Percentiles rank a stretch among this genome's conserved stretches.
Evolutionary conservation across 306 rosid genomes (phyloP).

Genomic region (Dryas octopetala): DNA sequence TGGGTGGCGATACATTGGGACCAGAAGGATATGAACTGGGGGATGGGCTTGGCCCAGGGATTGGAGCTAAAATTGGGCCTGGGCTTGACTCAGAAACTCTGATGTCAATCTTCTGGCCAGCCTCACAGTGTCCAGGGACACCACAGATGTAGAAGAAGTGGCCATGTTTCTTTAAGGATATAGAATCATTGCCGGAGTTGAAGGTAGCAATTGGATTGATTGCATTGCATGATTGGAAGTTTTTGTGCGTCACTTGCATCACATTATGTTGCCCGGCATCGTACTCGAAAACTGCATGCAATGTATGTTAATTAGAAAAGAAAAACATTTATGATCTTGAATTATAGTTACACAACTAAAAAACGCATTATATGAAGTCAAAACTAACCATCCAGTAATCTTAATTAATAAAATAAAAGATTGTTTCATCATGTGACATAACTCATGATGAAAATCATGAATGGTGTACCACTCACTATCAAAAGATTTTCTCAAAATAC

Average conservation of each 20-base stretch:
- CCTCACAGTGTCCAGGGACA: slow-evolving; percentile 23
- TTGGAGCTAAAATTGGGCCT: background rate
- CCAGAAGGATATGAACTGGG: too few species aligned
- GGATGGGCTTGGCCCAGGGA: background rate
- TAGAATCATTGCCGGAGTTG: slow-evolving; percentile 21
- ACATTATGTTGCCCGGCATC: slow-evolving; percentile 18
- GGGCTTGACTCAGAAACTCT: background rate
- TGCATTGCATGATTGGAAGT: slow-evolving; percentile 26
- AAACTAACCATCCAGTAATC: too few species aligned
- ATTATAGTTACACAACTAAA: too few species aligned
- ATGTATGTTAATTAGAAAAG: background rate
- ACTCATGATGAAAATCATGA: too few species aligned
- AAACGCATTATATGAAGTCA: too few species aligned
- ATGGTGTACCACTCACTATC: too few species aligned
- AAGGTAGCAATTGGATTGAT: slow-evolving; percentile 12
- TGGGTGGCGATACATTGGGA: background rate
- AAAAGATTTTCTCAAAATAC: too few species aligned
- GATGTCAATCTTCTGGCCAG: slow-evolving; percentile 38
- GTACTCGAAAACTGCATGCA: slow-evolving; percentile 31
- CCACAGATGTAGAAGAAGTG: slow-evolving; percentile 38
- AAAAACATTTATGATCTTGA: background rate
- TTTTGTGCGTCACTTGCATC: slow-evolving; percentile 25
- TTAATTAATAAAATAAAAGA: too few species aligned
- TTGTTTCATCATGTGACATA: too few species aligned
- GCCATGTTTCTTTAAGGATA: slow-evolving; percentile 19